Conservation (phyloP, 176 grass and related monocot species). For the Lolium rigidum region DNA sequence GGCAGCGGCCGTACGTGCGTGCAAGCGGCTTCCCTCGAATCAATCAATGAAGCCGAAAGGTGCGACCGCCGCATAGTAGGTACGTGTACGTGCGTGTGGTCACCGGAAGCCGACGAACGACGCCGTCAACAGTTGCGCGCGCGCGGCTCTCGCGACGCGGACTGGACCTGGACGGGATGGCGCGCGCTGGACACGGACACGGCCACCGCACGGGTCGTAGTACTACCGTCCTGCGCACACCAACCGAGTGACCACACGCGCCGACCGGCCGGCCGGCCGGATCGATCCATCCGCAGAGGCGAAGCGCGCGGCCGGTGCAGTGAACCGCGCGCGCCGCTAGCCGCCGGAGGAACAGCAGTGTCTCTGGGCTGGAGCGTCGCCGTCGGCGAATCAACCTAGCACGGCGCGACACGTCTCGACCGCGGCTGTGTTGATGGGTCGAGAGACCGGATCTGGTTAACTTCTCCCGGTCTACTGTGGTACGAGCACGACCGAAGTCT, state of each 20-base stretch:
- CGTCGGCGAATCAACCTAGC: neutral
- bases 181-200: neutral
- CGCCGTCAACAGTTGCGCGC: slow-evolving; percentile 20
- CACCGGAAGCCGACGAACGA: neutral
- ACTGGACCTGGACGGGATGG: neutral
- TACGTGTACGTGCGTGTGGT: neutral
- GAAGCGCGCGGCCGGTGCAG: neutral
- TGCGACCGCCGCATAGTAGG: neutral
- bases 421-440: neutral
- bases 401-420: neutral
- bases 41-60: slow-evolving; percentile 7
- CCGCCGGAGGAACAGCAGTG: neutral
- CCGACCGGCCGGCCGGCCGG: neutral
- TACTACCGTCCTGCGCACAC: neutral
- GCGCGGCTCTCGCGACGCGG: slow-evolving; percentile 3
- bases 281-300: neutral
- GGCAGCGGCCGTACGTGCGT: neutral
- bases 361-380: neutral
- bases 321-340: neutral
- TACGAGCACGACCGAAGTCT: too few species aligned
- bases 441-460: too few species aligned
- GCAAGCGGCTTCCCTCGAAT: neutral
- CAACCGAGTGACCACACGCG: neutral
- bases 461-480: too few species aligned
- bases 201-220: neutral